These are phyloP conservation scores for Apophysomyces variabilis DNA, from an alignment of 371 early-diverging fungal genomes.

Conservation along the genomic window DNA sequence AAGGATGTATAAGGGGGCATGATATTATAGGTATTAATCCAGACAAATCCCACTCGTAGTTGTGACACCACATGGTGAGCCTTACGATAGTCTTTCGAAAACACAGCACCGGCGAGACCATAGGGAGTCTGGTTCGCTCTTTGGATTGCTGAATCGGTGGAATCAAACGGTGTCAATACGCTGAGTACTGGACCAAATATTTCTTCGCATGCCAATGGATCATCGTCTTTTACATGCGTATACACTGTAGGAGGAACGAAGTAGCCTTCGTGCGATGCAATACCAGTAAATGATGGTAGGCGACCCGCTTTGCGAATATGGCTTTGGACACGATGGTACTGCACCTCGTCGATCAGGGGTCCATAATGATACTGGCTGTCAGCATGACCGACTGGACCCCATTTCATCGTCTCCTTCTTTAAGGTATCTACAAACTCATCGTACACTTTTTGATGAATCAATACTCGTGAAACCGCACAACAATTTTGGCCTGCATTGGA, in stretches of 20 bases:
- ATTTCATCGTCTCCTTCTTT: slow-evolving; percentile 44
- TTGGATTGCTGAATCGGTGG: slow-evolving; percentile 69
- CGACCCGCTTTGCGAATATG: slow-evolving; percentile 26
- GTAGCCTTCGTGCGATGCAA: slow-evolving; percentile 50
- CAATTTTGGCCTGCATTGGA: slow-evolving; percentile 89
- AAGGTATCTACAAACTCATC: slow-evolving; percentile 65
- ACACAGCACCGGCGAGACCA: slow-evolving; percentile 81
- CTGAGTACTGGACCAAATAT: slow-evolving; percentile 88
- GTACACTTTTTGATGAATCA: slow-evolving; percentile 73
- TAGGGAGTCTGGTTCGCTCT: slow-evolving; percentile 76
- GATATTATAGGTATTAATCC: slow-evolving; percentile 62
- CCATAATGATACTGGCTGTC: slow-evolving; percentile 54
- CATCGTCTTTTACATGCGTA: slow-evolving; percentile 54
- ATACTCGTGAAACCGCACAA: slow-evolving; percentile 82
- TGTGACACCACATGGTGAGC: slow-evolving; percentile 64
- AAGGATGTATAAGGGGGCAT: slow-evolving; percentile 73
- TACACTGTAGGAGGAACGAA: slow-evolving; percentile 75
- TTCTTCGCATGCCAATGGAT: slow-evolving; percentile 76
- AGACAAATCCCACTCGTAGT: slow-evolving; percentile 42
- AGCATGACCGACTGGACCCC: slow-evolving; percentile 49
- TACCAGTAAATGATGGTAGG: neutral
- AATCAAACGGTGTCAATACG: slow-evolving; percentile 69
- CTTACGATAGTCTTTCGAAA: slow-evolving; percentile 68
- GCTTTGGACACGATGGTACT: slow-evolving; percentile 68
- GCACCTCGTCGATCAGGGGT: slow-evolving; percentile 74